A percentile compares a stretch with the other conserved stretches of the same genome.
Conservation (phyloP, 2,329 filamentous ascomycete species). For the Blastomyces parvus region DNA sequence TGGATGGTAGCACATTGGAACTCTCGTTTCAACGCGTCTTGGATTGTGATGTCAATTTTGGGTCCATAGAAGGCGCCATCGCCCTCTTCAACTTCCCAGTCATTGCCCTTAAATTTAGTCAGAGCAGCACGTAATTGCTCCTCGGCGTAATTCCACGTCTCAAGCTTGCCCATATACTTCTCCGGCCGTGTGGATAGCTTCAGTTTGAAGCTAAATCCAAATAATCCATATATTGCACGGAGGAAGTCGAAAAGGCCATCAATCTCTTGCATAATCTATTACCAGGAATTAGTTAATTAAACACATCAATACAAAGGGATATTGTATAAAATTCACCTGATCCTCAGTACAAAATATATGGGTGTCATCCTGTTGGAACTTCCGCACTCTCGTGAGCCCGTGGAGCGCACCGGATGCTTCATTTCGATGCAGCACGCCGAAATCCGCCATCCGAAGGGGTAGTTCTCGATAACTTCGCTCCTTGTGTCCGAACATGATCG, state of each 20-base stretch:
- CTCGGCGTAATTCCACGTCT: constrained; percentile 86
- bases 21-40: constrained; percentile 73
- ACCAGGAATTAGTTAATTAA: constrained; percentile 11
- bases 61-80: constrained; percentile 98
- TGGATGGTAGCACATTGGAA: constrained; percentile 92
- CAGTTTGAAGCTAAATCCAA: constrained; percentile 85
- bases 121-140: constrained; percentile 68
- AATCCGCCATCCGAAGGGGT: constrained; percentile 87
- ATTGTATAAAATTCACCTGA: constrained; percentile 41
- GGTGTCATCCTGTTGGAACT: constrained; percentile 93
- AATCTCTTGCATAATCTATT: constrained; percentile 59
- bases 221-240: constrained; percentile 64
- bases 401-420: constrained; percentile 87
- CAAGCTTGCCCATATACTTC: constrained; percentile 75
- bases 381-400: constrained; percentile 81
- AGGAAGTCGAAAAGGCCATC: constrained; percentile 81
- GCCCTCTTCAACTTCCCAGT: constrained; percentile 86
- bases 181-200: constrained; percentile 88
- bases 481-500: constrained; percentile 72
- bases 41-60: constrained; percentile 95
- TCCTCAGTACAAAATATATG: constrained; percentile 90
- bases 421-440: constrained; percentile 90
- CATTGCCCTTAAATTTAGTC: constrained; percentile 61
- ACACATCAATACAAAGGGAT: not conserved
- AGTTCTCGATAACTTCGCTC: constrained; percentile 82